Evolutionary conservation across 345 rosid genomes (phyloP), one percentile per base, ranked within the genome.

Genomic region (Zanthoxylum bungeanum): DNA sequence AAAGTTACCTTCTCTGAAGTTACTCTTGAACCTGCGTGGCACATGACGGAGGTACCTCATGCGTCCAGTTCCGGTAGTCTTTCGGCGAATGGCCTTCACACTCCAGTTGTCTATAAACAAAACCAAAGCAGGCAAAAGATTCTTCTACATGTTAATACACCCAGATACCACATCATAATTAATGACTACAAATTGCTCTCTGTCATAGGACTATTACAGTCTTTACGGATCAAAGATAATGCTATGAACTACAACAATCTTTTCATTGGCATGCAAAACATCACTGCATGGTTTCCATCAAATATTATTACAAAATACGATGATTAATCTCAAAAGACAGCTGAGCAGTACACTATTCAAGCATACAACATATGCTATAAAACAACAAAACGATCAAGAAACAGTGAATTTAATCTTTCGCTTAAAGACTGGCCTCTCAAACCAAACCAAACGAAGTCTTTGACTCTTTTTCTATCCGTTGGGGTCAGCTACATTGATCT

Each of bases 61-160:
- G 62, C 92, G 83, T 28, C 96, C 96, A 0, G 91, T 88, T 63
- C 92, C 96, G 0, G 96, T 90, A 0, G 96, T 90, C 89, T 90
- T 90, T 68, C 96, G 76, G 24, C 96, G 78, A 69, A 90, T 82
- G 2, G 96, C 92, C 87, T 90, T 90, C 77, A 75, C 87, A 72
- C 92, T 90, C 96, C 92, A 90, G 83, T 90, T 90, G 71, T 90
- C 96, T 90, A 40, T 31, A 49, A 49, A 14, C 9, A 30, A 36
- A 50, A 40, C 17, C 12, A 14, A 14, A 25, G 2, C 14, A 3
- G 24, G 8, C 14, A 22, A 71, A 3, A 51, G 0, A 19, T 17
- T 42, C 5, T 36, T 24, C 69, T 14, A 50, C 11, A 24, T n/a
- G 14, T 19, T 12, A 7, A 53, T 8, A 31, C n/a, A 2, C 28